Evolutionary conservation across 2,329 filamentous ascomycete genomes (phyloP).

Genomic region (Lachnellula subtilissima): DNA sequence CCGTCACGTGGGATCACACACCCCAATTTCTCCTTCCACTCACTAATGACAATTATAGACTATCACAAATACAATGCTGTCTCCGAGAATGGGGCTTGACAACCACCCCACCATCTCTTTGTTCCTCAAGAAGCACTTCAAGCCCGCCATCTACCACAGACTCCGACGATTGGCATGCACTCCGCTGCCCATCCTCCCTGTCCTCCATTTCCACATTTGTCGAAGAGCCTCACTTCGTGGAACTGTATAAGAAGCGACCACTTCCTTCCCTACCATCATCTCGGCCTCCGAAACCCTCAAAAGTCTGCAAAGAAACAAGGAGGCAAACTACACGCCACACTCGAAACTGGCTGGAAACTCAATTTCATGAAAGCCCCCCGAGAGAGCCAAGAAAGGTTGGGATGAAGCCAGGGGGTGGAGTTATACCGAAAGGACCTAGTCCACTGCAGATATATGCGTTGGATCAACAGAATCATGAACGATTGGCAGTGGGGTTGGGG

Average conservation of each 20-base stretch:
- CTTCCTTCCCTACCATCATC: conserved; percentile 15
- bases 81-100: conserved; percentile 17
- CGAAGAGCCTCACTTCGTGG: conserved; percentile 8
- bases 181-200: conserved; percentile 4
- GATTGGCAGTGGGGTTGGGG: conserved; percentile 11
- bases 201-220: conserved; percentile 7
- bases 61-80: conserved; percentile 18
- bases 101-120: neutral
- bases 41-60: conserved; percentile 12
- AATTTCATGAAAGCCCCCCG: conserved; percentile 5
- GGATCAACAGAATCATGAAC: conserved; percentile 13
- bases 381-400: conserved; percentile 8
- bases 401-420: neutral
- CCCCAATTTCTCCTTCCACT: neutral
- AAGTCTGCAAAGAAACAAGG: too few relatives aligned
- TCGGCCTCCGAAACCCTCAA: neutral
- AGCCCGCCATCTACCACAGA: neutral
- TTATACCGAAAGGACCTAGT: conserved; percentile 7
- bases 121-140: conserved; percentile 1
- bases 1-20: conserved; percentile 16
- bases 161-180: conserved; percentile 6
- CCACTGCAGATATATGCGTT: conserved; percentile 14
- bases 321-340: neutral
- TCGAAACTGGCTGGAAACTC: conserved; percentile 4
- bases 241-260: conserved; percentile 11